Conservation (phyloP, 257 asterid genomes). For the Nicotiana knightiana region DNA sequence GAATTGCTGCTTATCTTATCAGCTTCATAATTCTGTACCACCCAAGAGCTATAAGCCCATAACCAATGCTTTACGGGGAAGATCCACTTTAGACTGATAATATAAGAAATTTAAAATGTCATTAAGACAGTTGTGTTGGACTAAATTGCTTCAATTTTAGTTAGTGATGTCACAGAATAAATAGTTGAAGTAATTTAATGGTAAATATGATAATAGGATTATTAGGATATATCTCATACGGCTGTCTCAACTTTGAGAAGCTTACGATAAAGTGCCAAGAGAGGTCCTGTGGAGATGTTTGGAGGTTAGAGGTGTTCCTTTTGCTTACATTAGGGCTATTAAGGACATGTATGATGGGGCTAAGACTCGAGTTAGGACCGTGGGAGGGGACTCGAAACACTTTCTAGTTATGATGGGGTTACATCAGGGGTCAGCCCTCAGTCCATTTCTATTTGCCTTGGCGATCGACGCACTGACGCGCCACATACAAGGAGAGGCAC, state of each 20-base stretch:
- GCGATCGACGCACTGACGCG: no score
- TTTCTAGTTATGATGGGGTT: no score
- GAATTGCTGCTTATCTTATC: not conserved
- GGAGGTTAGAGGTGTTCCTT: no score
- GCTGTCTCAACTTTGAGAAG: not conserved
- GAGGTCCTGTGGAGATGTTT: no score
- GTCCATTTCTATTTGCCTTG: no score
- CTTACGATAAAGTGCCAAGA: no score
- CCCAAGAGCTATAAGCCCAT: not conserved
- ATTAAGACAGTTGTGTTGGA: not conserved
- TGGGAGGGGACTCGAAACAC: no score
- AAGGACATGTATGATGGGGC: no score
- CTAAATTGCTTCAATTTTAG: conserved; percentile 3
- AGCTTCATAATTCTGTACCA: not conserved
- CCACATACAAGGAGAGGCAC: no score
- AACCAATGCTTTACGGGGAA: not conserved
- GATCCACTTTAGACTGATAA: not conserved
- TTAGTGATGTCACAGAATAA: conserved; percentile 2
- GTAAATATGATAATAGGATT: not conserved
- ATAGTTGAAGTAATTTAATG: not conserved
- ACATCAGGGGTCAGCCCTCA: no score
- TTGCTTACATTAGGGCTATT: no score
- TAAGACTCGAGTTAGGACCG: no score
- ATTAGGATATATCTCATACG: not conserved
- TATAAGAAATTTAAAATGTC: not conserved